phyloP scores from a whole-genome alignment of 805 yeast genomes.

The Kluyveromyces wickerhamii region DNA sequence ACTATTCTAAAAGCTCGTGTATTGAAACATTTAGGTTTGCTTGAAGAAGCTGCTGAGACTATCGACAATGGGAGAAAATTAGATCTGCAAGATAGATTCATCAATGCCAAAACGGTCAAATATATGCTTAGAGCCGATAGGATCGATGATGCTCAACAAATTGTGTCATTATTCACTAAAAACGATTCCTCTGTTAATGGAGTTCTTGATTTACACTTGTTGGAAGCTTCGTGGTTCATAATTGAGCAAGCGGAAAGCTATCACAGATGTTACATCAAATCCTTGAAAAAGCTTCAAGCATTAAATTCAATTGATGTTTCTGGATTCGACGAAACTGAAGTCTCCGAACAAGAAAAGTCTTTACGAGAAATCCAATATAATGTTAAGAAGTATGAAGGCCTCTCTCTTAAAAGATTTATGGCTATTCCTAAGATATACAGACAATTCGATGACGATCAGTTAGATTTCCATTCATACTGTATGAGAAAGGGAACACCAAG shows the following conservation, averaged over 20 bases:
- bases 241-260: slow-evolving; percentile 81
- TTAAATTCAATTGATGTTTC: slow-evolving; percentile 7
- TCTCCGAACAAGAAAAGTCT: slow-evolving; percentile 20
- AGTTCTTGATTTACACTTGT: slow-evolving; percentile 71
- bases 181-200: slow-evolving; percentile 80
- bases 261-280: slow-evolving; percentile 43
- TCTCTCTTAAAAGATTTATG: slow-evolving; percentile 71
- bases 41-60: slow-evolving; percentile 50
- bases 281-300: slow-evolving; percentile 18
- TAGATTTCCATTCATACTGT: slow-evolving; percentile 91
- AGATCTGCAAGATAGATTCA: slow-evolving; percentile 85
- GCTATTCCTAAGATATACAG: slow-evolving; percentile 61
- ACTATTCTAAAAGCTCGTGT: slow-evolving; percentile 75
- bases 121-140: slow-evolving; percentile 71
- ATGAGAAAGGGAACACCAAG: slow-evolving; percentile 86
- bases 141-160: slow-evolving; percentile 64
- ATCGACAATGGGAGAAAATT: slow-evolving; percentile 65
- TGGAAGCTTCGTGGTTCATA: slow-evolving; percentile 91
- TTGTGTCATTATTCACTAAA: slow-evolving; percentile 74
- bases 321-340: slow-evolving; percentile 12
- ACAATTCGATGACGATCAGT: slow-evolving; percentile 73
- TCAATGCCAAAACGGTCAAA: slow-evolving; percentile 81
- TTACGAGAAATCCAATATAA: slow-evolving; percentile 37
- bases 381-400: slow-evolving; percentile 45
- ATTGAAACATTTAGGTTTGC: slow-evolving; percentile 60